A percentile compares a stretch with the other conserved stretches of the same genome.
Evolutionary conservation across 441 rosid genomes (phyloP).

Genomic region (Jatropha multifida): DNA sequence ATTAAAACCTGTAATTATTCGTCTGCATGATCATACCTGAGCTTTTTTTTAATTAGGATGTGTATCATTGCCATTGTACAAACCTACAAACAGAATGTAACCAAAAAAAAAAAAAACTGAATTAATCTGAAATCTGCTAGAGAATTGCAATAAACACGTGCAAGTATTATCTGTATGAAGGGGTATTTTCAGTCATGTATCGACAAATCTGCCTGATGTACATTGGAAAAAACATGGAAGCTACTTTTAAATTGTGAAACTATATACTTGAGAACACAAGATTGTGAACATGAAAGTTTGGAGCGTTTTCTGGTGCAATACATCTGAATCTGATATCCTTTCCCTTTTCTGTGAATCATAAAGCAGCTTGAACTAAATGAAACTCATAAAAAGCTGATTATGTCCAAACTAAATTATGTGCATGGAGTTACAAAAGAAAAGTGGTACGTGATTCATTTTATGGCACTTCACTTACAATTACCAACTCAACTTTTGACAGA

Average conservation of each 20-base stretch:
- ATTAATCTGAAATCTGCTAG: conserved; percentile 9
- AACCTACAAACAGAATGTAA: conserved; percentile 31
- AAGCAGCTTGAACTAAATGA: not conserved
- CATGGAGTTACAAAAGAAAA: not conserved
- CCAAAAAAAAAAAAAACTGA: not conserved
- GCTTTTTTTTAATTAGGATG: conserved; percentile 44
- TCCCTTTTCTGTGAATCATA: not conserved
- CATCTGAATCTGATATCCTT: not conserved
- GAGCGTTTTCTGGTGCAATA: not conserved
- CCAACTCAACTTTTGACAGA: no score
- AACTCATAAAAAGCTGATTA: not conserved
- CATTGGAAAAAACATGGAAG: not conserved
- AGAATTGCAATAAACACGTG: conserved; percentile 1
- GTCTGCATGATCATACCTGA: conserved; percentile 43
- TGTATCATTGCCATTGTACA: conserved; percentile 53
- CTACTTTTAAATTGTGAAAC: not conserved
- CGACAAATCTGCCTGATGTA: not conserved
- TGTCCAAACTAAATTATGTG: not conserved
- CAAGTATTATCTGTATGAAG: no score
- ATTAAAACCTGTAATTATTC: conserved; percentile 44
- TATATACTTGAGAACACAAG: not conserved
- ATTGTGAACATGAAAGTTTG: not conserved
- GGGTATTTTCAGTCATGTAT: not conserved
- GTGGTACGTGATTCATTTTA: not conserved
- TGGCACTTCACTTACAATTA: not conserved